Percentiles rank a stretch among this genome's conserved stretches.
These are phyloP conservation scores for Cornus controversa DNA, from an alignment of 148 eudicot genomes.

Conservation along the genomic window DNA sequence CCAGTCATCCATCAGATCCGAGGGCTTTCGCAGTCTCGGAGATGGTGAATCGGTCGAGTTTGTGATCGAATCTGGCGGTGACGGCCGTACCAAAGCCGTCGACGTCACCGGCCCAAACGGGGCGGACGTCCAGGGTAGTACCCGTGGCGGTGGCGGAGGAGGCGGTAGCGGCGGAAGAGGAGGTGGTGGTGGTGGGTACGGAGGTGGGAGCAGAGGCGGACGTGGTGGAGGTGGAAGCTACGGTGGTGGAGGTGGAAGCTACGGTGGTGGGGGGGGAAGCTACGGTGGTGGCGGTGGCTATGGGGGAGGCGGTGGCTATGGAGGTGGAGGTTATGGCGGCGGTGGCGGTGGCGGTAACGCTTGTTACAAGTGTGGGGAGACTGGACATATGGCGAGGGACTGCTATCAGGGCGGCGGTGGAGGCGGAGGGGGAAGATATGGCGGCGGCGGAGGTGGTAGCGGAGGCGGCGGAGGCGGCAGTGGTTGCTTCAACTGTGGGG, in stretches of 20 bases:
- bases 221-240: constrained; percentile 8
- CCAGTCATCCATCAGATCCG: constrained; percentile 33
- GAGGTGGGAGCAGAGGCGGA: constrained; percentile 2
- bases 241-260: constrained; percentile 19
- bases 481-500: constrained; percentile 38
- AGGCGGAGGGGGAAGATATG: constrained; percentile 26
- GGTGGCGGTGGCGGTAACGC: constrained; percentile 25
- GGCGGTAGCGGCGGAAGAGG: constrained; percentile 24
- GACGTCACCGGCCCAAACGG: constrained; percentile 41
- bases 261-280: constrained; percentile 10
- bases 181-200: constrained; percentile 7
- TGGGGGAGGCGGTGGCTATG: constrained; percentile 11
- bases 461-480: constrained; percentile 26
- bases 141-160: constrained; percentile 29
- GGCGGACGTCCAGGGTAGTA: constrained; percentile 27
- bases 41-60: constrained; percentile 44
- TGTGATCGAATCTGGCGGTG: constrained; percentile 25
- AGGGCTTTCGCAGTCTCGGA: constrained; percentile 39
- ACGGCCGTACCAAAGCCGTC: constrained; percentile 40
- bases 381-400: constrained; percentile 27
- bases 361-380: constrained; percentile 32
- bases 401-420: constrained; percentile 20
- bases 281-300: constrained; percentile 23
- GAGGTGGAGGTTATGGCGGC: constrained; percentile 22
- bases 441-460: constrained; percentile 23